Evolutionary conservation across 2,329 filamentous ascomycete genomes (phyloP).

Genomic region (Pestalotiopsis fici): DNA sequence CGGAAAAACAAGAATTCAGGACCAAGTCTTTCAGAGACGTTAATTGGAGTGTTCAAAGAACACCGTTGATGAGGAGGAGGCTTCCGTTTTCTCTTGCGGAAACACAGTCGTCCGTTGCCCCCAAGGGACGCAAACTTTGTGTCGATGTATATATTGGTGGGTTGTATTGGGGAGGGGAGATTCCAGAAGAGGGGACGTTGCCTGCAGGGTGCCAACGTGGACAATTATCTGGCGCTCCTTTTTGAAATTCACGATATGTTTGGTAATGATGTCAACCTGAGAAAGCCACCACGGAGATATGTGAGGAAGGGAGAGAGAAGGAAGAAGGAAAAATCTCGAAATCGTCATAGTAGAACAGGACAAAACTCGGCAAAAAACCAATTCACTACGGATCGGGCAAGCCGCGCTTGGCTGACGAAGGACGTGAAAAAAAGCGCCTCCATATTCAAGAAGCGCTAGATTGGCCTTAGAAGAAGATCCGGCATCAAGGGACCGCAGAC

Average conservation of each 20-base stretch:
- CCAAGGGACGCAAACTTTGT: not conserved
- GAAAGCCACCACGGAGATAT: not conserved
- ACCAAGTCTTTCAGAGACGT: not conserved
- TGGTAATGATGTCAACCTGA: not conserved
- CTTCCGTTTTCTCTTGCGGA: not conserved
- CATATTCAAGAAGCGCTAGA: not conserved
- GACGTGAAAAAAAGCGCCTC: not conserved
- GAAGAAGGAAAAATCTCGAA: not conserved
- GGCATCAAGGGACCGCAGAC: not conserved
- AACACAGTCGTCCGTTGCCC: not conserved
- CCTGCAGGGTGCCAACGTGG: not conserved
- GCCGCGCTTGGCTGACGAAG: constrained; percentile 3
- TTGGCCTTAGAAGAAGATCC: not conserved
- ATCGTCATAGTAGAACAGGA: not conserved
- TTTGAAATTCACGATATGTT: not conserved
- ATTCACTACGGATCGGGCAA: not conserved
- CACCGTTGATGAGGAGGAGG: not conserved
- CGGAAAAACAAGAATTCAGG: not conserved
- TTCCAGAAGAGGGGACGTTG: not conserved
- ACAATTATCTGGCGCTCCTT: not conserved
- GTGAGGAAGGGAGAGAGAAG: not conserved
- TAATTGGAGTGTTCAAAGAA: not conserved
- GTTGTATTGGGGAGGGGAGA: not conserved
- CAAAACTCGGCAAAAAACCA: constrained; percentile 1
- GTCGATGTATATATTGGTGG: not conserved